Conservation (phyloP, 2,329 filamentous ascomycete species). For the Monilinia aucupariae region DNA sequence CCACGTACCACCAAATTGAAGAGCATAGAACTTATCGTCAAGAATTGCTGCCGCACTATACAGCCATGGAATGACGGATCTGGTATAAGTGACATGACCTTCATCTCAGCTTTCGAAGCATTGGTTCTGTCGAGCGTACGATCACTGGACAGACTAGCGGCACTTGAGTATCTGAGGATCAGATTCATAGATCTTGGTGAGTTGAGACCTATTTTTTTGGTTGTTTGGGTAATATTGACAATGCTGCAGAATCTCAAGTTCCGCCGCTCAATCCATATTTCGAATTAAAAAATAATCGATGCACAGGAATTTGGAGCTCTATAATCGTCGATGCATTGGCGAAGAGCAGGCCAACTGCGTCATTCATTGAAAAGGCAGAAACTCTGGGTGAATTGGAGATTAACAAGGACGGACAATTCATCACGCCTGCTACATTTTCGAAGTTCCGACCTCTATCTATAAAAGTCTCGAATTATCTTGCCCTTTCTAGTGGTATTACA, state of each 20-base stretch:
- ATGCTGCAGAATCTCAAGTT: constrained; percentile 56
- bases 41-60: constrained; percentile 60
- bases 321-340: constrained; percentile 57
- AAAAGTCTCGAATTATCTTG: constrained; percentile 30
- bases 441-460: constrained; percentile 31
- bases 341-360: constrained; percentile 51
- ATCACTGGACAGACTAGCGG: constrained; percentile 52
- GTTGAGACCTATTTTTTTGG: neutral
- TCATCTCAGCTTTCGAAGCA: constrained; percentile 65
- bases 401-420: constrained; percentile 49
- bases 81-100: constrained; percentile 65
- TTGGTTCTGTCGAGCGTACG: constrained; percentile 60
- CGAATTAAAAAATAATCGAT: constrained; percentile 53
- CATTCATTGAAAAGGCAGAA: constrained; percentile 58
- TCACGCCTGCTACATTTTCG: constrained; percentile 25
- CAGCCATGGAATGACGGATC: constrained; percentile 56
- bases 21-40: constrained; percentile 66
- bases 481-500: constrained; percentile 29
- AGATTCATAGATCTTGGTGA: constrained; percentile 68
- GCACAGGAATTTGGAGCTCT: constrained; percentile 68
- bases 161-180: constrained; percentile 61
- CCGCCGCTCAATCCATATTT: constrained; percentile 71
- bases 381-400: constrained; percentile 56
- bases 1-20: constrained; percentile 47
- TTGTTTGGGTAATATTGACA: constrained; percentile 9